Evolutionary conservation across 768 basidiomycete genomes (phyloP).

Genomic region (Strobilomyces echinocephalus): DNA sequence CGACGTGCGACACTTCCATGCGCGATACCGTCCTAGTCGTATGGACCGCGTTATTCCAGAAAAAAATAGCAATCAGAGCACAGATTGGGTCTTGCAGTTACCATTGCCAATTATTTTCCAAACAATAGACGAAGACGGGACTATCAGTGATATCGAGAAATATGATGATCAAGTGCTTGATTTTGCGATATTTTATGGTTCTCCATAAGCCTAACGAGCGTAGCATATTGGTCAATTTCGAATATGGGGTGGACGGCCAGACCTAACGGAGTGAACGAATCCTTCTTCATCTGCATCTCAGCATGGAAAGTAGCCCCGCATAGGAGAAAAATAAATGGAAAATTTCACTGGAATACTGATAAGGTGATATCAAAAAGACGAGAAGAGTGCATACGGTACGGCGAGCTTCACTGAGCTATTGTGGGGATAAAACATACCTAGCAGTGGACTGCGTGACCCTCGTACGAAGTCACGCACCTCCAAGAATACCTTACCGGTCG

Average conservation of each 20-base stretch:
- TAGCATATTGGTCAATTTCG: not conserved
- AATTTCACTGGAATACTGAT: not conserved
- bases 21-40: too few species aligned
- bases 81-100: too few species aligned
- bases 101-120: not conserved
- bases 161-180: too few species aligned
- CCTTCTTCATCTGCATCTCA: not conserved
- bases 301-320: not conserved
- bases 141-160: too few species aligned
- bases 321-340: not conserved
- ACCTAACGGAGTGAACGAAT: not conserved
- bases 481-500: too few species aligned
- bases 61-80: too few species aligned
- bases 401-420: not conserved
- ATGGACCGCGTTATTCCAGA: too few species aligned
- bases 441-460: too few species aligned
- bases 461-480: not conserved
- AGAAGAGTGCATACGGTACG: not conserved
- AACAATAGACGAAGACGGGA: not conserved
- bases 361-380: not conserved
- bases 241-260: not conserved
- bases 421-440: too few species aligned
- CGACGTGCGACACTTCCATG: not conserved
- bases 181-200: not conserved
- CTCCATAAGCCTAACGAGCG: not conserved